Percentiles rank a stretch among this genome's conserved stretches.
These are phyloP conservation scores for Pisolithus sp. DNA, from an alignment of 768 basidiomycete genomes.

Conservation along the genomic window DNA sequence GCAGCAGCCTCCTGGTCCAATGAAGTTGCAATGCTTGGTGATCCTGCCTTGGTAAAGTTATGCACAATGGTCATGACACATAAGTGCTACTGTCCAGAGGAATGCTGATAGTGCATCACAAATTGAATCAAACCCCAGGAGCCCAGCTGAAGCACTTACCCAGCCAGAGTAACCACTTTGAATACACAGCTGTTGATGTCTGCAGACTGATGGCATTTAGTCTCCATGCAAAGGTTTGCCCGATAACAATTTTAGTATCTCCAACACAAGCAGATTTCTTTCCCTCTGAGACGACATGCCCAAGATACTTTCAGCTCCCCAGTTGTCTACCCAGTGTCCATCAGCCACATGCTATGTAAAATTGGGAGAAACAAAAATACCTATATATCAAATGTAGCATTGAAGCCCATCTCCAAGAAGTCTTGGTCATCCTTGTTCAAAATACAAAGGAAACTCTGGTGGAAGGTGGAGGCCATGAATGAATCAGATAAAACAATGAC, in stretches of 20 bases:
- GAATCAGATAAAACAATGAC: conserved; percentile 41
- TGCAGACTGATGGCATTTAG: too few relatives aligned
- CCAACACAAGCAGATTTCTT: too few relatives aligned
- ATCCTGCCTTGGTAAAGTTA: conserved; percentile 96
- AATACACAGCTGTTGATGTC: conserved; percentile 89
- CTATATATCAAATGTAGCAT: too few relatives aligned
- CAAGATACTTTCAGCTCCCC: conserved; percentile 99
- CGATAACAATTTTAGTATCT: too few relatives aligned
- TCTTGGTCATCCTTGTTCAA: too few relatives aligned
- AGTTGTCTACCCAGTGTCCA: conserved; percentile 61
- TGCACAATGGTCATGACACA: conserved; percentile 98
- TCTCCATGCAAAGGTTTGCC: too few relatives aligned
- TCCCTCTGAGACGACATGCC: conserved; percentile 93
- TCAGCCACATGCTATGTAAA: neutral
- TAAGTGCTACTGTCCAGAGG: conserved; percentile 88
- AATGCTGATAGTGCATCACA: conserved; percentile 96
- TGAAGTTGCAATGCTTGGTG: too few relatives aligned
- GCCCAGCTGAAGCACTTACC: conserved; percentile 83
- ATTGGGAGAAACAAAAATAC: conserved; percentile 5
- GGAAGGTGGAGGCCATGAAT: too few relatives aligned
- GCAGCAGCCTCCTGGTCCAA: conserved; percentile 99
- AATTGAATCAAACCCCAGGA: conserved; percentile 95
- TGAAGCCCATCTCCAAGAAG: too few relatives aligned
- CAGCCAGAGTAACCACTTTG: conserved; percentile 96
- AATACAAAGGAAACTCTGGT: too few relatives aligned